Conservation (phyloP, 352 stramenopile genomes). For the Pythium aquatile region DNA sequence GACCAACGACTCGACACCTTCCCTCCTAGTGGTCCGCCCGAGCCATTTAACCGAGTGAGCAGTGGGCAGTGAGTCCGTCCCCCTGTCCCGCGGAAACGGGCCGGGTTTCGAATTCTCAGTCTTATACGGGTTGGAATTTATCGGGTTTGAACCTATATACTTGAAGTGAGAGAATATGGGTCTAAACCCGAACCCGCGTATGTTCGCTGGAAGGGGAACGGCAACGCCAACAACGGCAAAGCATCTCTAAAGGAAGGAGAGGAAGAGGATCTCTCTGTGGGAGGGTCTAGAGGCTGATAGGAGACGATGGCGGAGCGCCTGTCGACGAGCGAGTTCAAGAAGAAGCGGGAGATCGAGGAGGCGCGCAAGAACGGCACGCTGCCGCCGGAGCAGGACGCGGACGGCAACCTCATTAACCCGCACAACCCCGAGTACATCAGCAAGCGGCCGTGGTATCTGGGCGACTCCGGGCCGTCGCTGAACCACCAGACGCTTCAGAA, state of each 20-base stretch:
- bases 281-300: no score
- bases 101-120: background rate
- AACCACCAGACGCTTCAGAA: conserved; percentile 94
- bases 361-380: conserved; percentile 87
- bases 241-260: background rate
- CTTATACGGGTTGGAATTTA: conserved; percentile 5
- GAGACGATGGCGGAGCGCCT: conserved; percentile 68
- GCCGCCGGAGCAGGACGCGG: conserved; percentile 84
- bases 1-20: background rate
- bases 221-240: background rate
- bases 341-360: conserved; percentile 89
- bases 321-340: conserved; percentile 80
- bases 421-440: conserved; percentile 99
- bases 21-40: background rate
- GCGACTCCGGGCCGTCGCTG: conserved; percentile 90
- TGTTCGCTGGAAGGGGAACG: background rate
- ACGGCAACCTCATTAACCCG: conserved; percentile 98
- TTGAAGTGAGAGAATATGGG: no score
- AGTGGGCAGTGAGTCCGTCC: background rate
- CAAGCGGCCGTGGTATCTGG: conserved; percentile 99
- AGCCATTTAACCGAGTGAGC: conserved; percentile 21
- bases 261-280: background rate
- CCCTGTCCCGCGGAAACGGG: conserved; percentile 4
- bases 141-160: background rate
- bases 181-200: background rate